Conservation (phyloP, 768 basidiomycete species). For the Amanita subjunquillea region DNA sequence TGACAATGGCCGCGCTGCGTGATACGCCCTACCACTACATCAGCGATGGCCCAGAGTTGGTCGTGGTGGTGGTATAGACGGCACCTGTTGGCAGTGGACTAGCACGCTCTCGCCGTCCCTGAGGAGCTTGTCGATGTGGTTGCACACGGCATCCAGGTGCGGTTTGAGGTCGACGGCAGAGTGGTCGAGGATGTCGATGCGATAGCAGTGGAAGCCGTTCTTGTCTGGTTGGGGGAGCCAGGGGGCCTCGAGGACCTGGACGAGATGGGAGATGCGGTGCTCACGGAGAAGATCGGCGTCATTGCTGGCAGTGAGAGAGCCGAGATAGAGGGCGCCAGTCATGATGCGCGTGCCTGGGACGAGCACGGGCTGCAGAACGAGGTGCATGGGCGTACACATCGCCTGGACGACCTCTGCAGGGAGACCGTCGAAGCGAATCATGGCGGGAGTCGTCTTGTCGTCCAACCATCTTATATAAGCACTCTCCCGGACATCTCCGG, state of each 20-base stretch:
- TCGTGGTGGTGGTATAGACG: too few relatives aligned
- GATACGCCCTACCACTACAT: slow-evolving; percentile 44
- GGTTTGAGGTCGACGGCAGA: slow-evolving; percentile 51
- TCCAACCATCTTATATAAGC: too few relatives aligned
- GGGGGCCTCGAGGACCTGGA: slow-evolving; percentile 53
- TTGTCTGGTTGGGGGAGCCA: slow-evolving; percentile 44
- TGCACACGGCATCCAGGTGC: slow-evolving; percentile 59
- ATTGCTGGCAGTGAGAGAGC: slow-evolving; percentile 48
- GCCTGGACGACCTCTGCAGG: slow-evolving; percentile 71
- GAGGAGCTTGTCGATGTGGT: slow-evolving; percentile 56
- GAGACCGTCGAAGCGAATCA: slow-evolving; percentile 74
- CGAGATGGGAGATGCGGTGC: slow-evolving; percentile 41
- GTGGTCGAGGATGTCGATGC: slow-evolving; percentile 60
- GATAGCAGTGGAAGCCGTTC: slow-evolving; percentile 44
- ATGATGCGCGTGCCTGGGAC: slow-evolving; percentile 13
- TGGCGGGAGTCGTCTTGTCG: too few relatives aligned
- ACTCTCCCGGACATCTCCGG: too few relatives aligned
- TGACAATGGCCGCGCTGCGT: slow-evolving; percentile 66
- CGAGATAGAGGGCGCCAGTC: slow-evolving; percentile 56
- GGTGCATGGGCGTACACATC: slow-evolving; percentile 82
- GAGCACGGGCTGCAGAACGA: slow-evolving; percentile 39
- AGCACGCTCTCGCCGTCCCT: slow-evolving; percentile 52
- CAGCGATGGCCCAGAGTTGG: too few relatives aligned
- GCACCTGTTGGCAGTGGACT: slow-evolving; percentile 68
- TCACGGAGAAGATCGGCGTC: slow-evolving; percentile 40